These are phyloP conservation scores for Pulicaria dysenterica DNA, from an alignment of 129 eudicot species.

Conservation along the genomic window DNA sequence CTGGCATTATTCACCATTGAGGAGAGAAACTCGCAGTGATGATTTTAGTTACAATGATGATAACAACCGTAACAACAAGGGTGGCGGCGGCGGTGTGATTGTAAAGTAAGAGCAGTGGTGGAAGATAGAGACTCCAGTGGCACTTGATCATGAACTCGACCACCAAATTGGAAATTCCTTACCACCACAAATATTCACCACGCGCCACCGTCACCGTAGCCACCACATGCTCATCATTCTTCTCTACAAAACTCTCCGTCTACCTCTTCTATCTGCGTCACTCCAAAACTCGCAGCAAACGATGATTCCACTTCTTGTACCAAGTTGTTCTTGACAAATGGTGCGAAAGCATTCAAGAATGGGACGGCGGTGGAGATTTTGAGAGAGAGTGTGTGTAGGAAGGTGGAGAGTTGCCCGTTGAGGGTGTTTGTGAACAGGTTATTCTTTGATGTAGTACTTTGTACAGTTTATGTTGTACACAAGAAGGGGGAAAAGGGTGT, in stretches of 20 bases:
- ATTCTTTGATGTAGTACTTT: too few relatives aligned
- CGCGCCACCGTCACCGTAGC: constrained; percentile 19
- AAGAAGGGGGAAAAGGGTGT: too few relatives aligned
- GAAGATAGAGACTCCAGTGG: too few relatives aligned
- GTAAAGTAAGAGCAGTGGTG: too few relatives aligned
- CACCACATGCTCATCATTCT: too few relatives aligned
- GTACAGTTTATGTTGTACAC: neutral
- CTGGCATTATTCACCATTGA: constrained; percentile 80
- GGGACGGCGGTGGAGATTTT: constrained; percentile 62
- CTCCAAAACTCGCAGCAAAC: constrained; percentile 24
- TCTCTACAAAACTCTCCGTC: constrained; percentile 57
- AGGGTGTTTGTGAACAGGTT: constrained; percentile 82
- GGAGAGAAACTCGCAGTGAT: constrained; percentile 65
- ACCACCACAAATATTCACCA: constrained; percentile 36
- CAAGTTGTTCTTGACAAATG: constrained; percentile 60
- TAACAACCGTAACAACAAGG: constrained; percentile 28
- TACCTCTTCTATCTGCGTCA: constrained; percentile 47
- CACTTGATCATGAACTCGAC: too few relatives aligned
- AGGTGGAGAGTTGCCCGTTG: constrained; percentile 56
- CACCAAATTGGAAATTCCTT: constrained; percentile 20
- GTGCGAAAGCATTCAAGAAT: constrained; percentile 65
- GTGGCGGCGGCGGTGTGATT: too few relatives aligned
- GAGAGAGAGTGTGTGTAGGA: constrained; percentile 49
- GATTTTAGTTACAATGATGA: constrained; percentile 35
- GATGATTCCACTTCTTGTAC: constrained; percentile 8